Evolutionary conservation across 176 grass and related monocot species (phyloP), one percentile per base, ranked within the genome.

Genomic region (Melocanna baccifera): DNA sequence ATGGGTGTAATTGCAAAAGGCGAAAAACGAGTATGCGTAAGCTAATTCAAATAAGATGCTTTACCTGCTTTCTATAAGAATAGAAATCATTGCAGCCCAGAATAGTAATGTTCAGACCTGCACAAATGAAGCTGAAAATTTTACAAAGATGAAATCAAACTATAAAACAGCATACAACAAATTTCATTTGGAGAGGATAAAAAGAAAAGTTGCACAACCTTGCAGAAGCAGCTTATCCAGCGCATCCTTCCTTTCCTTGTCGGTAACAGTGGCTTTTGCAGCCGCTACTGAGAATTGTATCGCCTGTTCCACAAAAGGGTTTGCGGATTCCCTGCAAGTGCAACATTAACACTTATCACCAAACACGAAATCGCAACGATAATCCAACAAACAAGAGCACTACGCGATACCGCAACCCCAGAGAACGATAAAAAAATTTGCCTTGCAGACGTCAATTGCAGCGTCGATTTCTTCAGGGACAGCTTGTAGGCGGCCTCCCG

Each of bases 61-160:
- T 22, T 84, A 99, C 96, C 96, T 99, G 93, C 51, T 83, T 96
- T 84, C 96, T 79, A 72, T 94, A 99, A 22, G 96, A 99, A 78
- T 99, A 99, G 81, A 99, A 99, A 89, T 96, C 93, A 85, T 99
- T 99, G 80, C 81, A 91, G 30, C 96, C 93, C 75, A 96, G 79
- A 80, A 99, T 96, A 25, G 93, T 94, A 84, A 96, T 92, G 73
- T 59, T 77, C 77, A 99, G 67, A 76, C 93, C 93, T 94, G 71
- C 69, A 92, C 40, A n/a, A 81, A 47, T 3, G 76, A n/a, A 80
- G 67, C 19, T 80, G 2, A 47, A 78, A 71, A 29, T 32, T 70
- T 87, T 32, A 77, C 23, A 57, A 62, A 78, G 47, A 64, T 41
- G 23, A 65, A 63, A 76, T 52, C 23, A 74, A 63, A 18, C 15